Percentiles rank a stretch among this genome's conserved stretches.
phyloP scores from a whole-genome alignment of 2,329 filamentous ascomycete genomes.

The Colletotrichum lini region DNA sequence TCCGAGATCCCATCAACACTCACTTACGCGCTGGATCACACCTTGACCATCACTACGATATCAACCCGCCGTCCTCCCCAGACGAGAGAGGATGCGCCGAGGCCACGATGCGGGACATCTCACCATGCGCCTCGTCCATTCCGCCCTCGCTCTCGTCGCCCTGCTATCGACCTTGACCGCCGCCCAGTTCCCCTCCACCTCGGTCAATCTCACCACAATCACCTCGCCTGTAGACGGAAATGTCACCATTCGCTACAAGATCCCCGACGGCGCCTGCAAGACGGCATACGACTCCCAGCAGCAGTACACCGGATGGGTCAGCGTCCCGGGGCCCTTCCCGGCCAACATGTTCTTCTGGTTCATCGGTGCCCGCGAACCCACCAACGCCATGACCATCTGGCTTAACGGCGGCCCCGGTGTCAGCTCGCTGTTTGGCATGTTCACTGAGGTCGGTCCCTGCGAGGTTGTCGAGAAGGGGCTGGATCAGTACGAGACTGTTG shows the following conservation, averaged over 20 bases:
- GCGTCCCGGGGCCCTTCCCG: conserved; percentile 68
- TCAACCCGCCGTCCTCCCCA: neutral
- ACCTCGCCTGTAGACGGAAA: conserved; percentile 73
- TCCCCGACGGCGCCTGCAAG: conserved; percentile 71
- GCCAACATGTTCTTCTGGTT: conserved; percentile 69
- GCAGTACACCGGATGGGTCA: conserved; percentile 80
- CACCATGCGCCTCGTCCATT: conserved; percentile 36
- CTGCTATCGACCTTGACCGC: conserved; percentile 21
- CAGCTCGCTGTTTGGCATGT: conserved; percentile 76
- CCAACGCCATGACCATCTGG: conserved; percentile 69
- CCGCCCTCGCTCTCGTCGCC: conserved; percentile 30
- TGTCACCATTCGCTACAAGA: conserved; percentile 79
- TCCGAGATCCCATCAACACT: neutral
- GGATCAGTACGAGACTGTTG: conserved; percentile 67
- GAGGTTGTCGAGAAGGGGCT: conserved; percentile 63
- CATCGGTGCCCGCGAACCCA: conserved; percentile 60
- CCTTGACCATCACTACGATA: neutral
- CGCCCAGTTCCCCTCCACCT: conserved; percentile 39
- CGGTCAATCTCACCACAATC: conserved; percentile 67
- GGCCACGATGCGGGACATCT: conserved; percentile 39
- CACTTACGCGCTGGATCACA: neutral
- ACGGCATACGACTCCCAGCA: conserved; percentile 76
- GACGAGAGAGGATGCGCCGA: conserved; percentile 35
- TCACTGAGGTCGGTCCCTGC: conserved; percentile 71
- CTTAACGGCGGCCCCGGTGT: conserved; percentile 77